Percentiles rank a stretch among this genome's conserved stretches.
Evolutionary conservation across 1,139 yeast genomes (phyloP).

Genomic region (Kodamaea alishanica): DNA sequence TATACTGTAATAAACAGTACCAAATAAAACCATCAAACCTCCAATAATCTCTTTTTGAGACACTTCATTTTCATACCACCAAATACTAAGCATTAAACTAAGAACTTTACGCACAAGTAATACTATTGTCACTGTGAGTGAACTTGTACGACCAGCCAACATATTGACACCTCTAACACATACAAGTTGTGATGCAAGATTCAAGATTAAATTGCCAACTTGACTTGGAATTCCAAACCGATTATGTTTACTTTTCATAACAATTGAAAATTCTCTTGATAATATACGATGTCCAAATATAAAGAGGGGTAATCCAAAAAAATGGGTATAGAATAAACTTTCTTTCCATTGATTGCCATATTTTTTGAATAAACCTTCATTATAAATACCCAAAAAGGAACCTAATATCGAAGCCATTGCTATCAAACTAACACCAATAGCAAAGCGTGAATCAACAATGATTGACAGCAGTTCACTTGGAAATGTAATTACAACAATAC

Average conservation of each 20-base stretch:
- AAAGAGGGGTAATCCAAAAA: constrained; percentile 56
- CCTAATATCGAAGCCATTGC: constrained; percentile 46
- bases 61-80: constrained; percentile 44
- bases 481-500: constrained; percentile 52
- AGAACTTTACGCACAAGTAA: constrained; percentile 58
- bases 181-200: constrained; percentile 57
- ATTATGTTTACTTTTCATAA: constrained; percentile 1
- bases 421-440: constrained; percentile 44
- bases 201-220: constrained; percentile 31
- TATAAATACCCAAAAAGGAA: constrained; percentile 53
- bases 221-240: constrained; percentile 12
- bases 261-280: constrained; percentile 13
- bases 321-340: constrained; percentile 57
- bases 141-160: constrained; percentile 53
- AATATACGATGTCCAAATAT: constrained; percentile 25
- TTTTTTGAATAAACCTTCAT: constrained; percentile 45
- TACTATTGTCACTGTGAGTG: constrained; percentile 60
- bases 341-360: constrained; percentile 67
- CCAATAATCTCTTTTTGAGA: constrained; percentile 43
- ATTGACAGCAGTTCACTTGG: constrained; percentile 9
- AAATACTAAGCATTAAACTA: constrained; percentile 53
- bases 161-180: constrained; percentile 68
- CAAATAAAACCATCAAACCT: constrained; percentile 47
- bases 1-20: constrained; percentile 46
- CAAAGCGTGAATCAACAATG: constrained; percentile 16